Evolutionary conservation across 208 protist genomes (phyloP), one percentile per base, ranked within the genome.

Genomic region (Leishmania amazonensis): DNA sequence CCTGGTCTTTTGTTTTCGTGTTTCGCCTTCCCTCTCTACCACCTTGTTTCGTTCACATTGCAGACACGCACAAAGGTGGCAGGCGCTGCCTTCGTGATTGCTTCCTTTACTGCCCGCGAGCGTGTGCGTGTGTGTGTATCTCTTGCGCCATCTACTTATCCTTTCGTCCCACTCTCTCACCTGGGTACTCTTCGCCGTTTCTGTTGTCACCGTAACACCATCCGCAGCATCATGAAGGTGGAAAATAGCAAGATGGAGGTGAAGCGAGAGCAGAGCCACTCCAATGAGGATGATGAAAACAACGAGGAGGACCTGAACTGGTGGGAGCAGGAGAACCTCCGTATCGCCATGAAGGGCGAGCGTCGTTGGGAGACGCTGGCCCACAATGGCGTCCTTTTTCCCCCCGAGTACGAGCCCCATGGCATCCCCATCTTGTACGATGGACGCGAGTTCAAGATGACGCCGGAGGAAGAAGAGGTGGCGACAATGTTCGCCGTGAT

Each of bases 331-430:
- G 92, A 94, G 70, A 88, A 97, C 67, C 49, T 97, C 21, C 86
- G 82, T 38, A 90, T 96, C 54, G 88, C 88, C 53, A 83, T 75
- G 31, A 90, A 91, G 72, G 95, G 93, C 13, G 93, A 98, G 81
- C 95, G 95, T 83, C 92, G 92, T 19, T 99, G 98, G 99, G 91
- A 94, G 35, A 99, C 98, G 17, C 88, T 99, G 7, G 87, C 83
- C 38, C 99, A 99, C 84, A 99, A 99, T 74, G 99, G 99, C 35
- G 97, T 99, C 4, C 80, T 99, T 72, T 99, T 99, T 81, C 96
- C 99, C 11, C 98, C 99, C 9, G 80, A 84, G 47, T 99, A 99
- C 85, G 88, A 86, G 35, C 99, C 99, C 24, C 99, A 99, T 78
- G 96, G 96, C 24, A 94, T 99, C 64, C 90, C 98, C 49, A 91